phyloP scores from a whole-genome alignment of 306 rosid genomes.

The Cicer arietinum region DNA sequence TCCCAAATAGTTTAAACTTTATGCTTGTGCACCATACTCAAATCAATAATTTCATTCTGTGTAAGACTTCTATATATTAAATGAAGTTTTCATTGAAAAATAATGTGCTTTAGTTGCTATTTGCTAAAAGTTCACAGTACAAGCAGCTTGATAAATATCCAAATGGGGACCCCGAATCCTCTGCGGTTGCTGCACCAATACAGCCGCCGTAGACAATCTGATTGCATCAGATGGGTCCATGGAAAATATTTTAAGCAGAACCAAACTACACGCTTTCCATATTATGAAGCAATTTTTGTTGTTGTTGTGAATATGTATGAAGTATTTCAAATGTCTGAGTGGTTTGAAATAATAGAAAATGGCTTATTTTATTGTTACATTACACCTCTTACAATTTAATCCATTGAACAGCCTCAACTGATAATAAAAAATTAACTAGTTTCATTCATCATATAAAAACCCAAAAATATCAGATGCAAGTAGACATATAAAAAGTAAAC shows the following conservation, averaged over 20 bases:
- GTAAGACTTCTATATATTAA: neutral
- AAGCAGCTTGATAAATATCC: neutral
- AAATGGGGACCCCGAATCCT: neutral
- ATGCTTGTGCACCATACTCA: neutral
- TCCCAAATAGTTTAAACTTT: neutral
- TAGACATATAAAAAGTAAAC: conserved; percentile 18
- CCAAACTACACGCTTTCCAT: neutral
- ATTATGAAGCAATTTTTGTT: neutral
- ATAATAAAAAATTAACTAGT: conserved; percentile 4
- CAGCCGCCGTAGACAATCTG: neutral
- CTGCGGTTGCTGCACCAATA: neutral
- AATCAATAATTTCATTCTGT: conserved; percentile 13
- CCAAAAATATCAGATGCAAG: conserved; percentile 20
- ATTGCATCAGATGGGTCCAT: neutral
- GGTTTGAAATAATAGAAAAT: conserved; percentile 18
- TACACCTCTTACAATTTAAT: conserved; percentile 24
- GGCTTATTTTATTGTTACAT: conserved; percentile 7
- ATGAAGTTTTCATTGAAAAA: neutral
- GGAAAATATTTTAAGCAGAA: neutral
- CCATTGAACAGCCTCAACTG: conserved; percentile 14
- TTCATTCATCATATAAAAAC: conserved; percentile 2
- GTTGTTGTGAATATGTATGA: neutral
- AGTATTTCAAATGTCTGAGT: conserved; percentile 18
- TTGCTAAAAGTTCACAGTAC: neutral
- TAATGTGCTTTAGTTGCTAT: neutral